phyloP scores from a whole-genome alignment of 2,329 filamentous ascomycete genomes.

The Claviceps humidiphila region DNA sequence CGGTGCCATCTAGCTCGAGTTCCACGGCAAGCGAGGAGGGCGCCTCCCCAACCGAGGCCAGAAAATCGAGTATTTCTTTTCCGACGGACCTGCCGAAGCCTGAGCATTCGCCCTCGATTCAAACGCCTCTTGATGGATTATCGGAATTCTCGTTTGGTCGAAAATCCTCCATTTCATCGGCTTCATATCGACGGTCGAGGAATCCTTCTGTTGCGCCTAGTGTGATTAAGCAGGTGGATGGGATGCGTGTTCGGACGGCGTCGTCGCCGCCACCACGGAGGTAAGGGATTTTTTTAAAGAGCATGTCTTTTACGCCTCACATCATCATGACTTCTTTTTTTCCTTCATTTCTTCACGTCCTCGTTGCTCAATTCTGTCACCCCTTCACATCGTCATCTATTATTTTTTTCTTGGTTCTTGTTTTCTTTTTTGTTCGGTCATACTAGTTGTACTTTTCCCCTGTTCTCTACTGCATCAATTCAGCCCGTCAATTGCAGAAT shows the following conservation, averaged over 20 bases:
- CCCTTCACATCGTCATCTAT: not conserved
- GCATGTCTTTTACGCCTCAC: too few relatives aligned
- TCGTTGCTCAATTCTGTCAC: too few relatives aligned
- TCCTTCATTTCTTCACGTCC: too few relatives aligned
- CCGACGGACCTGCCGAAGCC: conserved; percentile 19
- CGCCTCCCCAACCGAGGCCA: conserved; percentile 16
- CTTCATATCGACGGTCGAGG: conserved; percentile 3
- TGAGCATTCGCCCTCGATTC: conserved; percentile 8
- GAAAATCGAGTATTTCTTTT: conserved; percentile 21
- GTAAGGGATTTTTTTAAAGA: not conserved
- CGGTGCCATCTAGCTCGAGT: conserved; percentile 9
- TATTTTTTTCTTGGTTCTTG: not conserved
- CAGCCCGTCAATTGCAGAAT: not conserved
- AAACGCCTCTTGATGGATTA: not conserved
- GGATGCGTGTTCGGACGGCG: conserved; percentile 1
- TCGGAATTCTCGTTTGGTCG: conserved; percentile 6
- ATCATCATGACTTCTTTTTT: too few relatives aligned
- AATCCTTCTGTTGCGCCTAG: conserved; percentile 1
- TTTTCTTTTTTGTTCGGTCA: not conserved
- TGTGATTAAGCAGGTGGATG: not conserved
- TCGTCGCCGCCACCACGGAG: conserved; percentile 6
- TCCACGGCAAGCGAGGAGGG: conserved; percentile 12
- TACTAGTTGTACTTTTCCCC: not conserved
- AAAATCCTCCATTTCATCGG: conserved; percentile 6
- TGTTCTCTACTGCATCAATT: not conserved